Percentiles rank a stretch among this genome's conserved stretches.
Evolutionary conservation across 257 asterid species (phyloP).

Genomic region (Fraxinus quadrangulata): DNA sequence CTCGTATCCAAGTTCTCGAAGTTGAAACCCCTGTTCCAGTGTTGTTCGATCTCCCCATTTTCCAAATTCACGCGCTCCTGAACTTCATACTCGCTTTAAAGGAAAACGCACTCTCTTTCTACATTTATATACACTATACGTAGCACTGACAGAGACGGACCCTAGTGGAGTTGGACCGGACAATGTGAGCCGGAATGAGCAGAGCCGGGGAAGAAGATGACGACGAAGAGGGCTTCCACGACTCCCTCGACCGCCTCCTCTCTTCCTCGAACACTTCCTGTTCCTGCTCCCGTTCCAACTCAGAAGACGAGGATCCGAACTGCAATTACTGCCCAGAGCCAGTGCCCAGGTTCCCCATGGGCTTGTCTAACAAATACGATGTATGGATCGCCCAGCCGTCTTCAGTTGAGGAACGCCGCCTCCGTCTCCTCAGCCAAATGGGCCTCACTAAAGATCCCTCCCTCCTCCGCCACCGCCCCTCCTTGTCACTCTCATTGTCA

Average conservation of each 20-base stretch:
- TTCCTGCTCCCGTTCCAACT: constrained; percentile 57
- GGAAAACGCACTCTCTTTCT: constrained; percentile 13
- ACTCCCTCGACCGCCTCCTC: constrained; percentile 76
- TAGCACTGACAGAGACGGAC: constrained; percentile 22
- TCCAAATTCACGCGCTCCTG: constrained; percentile 36
- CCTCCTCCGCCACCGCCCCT: constrained; percentile 60
- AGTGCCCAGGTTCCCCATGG: constrained; percentile 58
- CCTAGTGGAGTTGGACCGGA: constrained; percentile 41
- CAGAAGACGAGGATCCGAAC: constrained; percentile 41
- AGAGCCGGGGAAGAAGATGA: constrained; percentile 61
- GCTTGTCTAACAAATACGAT: constrained; percentile 64
- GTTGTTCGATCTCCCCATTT: constrained; percentile 58
- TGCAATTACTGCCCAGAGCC: constrained; percentile 34
- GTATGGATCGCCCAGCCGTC: constrained; percentile 86
- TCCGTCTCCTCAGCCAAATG: constrained; percentile 68
- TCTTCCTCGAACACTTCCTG: constrained; percentile 80
- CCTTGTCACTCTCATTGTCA: constrained; percentile 37
- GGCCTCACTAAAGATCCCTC: constrained; percentile 79
- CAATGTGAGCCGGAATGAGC: constrained; percentile 64
- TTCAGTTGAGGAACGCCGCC: constrained; percentile 88
- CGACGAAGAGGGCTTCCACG: constrained; percentile 64
- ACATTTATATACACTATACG: neutral
- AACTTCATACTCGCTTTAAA: neutral
- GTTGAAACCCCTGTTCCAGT: constrained; percentile 39
- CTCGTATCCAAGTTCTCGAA: constrained; percentile 68